Evolutionary conservation across 2,329 filamentous ascomycete species (phyloP), one percentile per base, ranked within the genome.

Genomic region (Dothideomycetidae sp.): DNA sequence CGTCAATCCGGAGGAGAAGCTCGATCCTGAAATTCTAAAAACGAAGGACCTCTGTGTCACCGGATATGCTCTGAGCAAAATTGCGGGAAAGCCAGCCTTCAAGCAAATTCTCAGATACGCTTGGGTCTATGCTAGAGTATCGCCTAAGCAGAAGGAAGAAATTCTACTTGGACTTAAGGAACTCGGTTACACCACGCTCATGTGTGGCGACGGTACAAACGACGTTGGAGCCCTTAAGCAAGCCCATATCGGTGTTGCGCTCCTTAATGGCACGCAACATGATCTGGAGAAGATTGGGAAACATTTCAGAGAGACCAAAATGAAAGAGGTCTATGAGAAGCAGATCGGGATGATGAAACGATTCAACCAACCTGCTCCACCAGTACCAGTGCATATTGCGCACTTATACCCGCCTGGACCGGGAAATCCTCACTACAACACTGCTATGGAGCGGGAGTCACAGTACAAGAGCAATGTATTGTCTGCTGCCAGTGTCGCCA

Each of bases 311-410:
- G 93, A 85, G 58, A 93, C 80, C 29, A 93, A 85, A 69, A 92
- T 98, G 82, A 96, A 94, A 70, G 86, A 94, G 47, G 74, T 98
- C 46, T 98, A 98, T 57, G 84, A 96, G 64, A 96, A 98, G 68
- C 90, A 98, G 58, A 72, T 81, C 40, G 67, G 77, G 32, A 70
- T 98, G 57, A 94, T 98, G 83, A 73, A 80, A 54, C 75, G 88
- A 46, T 98, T 96, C 71, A 93, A 93, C 57, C 86, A 94, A 59
- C 83, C 86, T 10, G 59, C 75, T 2, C 90, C 90, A n/a, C 90
- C 90, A 1, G 81, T 96, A 1, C 90, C 90, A n/a, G 64, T 78
- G 42, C 67, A 85, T 50, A 93, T 98, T 49, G 90, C 90, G 17
- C 90, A 98, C 56, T 66, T 98, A 18, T 98, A 92, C 59, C 86